Conservation (phyloP, 352 stramenopile species). For the Phytophthora agathidicida region DNA sequence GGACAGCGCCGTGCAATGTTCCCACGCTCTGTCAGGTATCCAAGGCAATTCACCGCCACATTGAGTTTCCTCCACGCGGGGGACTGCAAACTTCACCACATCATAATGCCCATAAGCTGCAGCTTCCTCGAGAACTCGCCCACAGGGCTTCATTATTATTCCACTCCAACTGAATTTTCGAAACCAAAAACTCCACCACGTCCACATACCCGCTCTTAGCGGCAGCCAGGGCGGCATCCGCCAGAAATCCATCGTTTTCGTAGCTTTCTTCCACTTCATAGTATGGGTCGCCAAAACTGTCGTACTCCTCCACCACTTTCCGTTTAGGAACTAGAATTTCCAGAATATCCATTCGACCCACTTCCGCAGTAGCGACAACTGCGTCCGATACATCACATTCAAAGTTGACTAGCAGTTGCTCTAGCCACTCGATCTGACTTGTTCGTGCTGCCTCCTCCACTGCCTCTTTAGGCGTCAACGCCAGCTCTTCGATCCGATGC, state of each 20-base stretch:
- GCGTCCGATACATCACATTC: background rate
- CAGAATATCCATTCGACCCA: background rate
- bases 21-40: background rate
- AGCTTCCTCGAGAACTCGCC: background rate
- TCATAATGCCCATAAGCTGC: background rate
- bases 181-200: background rate
- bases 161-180: no score
- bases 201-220: background rate
- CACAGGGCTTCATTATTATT: no score
- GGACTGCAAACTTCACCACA: background rate
- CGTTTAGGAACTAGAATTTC: slow-evolving; percentile 6
- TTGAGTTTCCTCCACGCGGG: no score
- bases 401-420: background rate
- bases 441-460: background rate
- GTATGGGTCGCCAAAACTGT: background rate
- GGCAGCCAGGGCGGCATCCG: background rate
- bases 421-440: background rate
- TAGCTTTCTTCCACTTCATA: background rate
- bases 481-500: background rate
- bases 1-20: background rate
- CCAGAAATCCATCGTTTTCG: background rate
- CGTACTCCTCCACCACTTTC: no score
- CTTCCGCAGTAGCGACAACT: background rate
- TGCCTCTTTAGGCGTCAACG: background rate
- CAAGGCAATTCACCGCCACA: no score